These are phyloP conservation scores for Euptelea pleiosperma DNA, from an alignment of 164 flowering plant species.

Conservation along the genomic window DNA sequence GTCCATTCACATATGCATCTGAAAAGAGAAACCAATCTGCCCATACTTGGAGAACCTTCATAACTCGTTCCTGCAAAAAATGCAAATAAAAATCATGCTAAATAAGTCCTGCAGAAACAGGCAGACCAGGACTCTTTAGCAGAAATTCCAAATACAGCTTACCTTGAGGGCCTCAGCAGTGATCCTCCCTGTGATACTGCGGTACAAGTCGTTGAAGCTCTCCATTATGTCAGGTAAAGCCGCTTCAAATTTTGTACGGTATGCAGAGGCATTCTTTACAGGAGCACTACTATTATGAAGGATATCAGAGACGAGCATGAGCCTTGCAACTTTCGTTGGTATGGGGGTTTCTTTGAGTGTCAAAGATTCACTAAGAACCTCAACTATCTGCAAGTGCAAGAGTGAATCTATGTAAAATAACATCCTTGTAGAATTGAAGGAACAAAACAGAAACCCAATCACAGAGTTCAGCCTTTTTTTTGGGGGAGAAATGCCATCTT, in stretches of 20 bases:
- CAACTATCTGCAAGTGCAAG: conserved; percentile 67
- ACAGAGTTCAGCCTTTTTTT: background rate
- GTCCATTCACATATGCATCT: conserved; percentile 96
- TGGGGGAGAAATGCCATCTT: background rate
- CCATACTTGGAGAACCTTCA: conserved; percentile 99
- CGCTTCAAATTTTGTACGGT: conserved; percentile 96
- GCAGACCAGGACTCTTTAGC: background rate
- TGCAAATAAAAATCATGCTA: conserved; percentile 4
- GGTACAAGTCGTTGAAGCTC: conserved; percentile 94
- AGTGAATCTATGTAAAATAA: background rate
- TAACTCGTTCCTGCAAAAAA: conserved; percentile 73
- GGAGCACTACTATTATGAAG: conserved; percentile 99
- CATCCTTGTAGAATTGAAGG: background rate
- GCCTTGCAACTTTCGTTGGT: conserved; percentile 97
- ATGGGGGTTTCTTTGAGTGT: conserved; percentile 96
- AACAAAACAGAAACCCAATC: background rate
- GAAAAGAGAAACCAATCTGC: conserved; percentile 99
- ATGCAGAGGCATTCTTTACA: conserved; percentile 97
- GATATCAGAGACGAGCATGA: conserved; percentile 98
- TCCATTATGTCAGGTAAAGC: conserved; percentile 93
- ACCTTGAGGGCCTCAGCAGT: conserved; percentile 99
- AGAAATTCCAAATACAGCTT: conserved; percentile 9
- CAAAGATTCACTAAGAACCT: conserved; percentile 94
- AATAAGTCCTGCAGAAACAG: background rate
- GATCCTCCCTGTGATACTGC: conserved; percentile 91